phyloP scores from a whole-genome alignment of 805 yeast genomes.

The Yamadazyma phyllophila region DNA sequence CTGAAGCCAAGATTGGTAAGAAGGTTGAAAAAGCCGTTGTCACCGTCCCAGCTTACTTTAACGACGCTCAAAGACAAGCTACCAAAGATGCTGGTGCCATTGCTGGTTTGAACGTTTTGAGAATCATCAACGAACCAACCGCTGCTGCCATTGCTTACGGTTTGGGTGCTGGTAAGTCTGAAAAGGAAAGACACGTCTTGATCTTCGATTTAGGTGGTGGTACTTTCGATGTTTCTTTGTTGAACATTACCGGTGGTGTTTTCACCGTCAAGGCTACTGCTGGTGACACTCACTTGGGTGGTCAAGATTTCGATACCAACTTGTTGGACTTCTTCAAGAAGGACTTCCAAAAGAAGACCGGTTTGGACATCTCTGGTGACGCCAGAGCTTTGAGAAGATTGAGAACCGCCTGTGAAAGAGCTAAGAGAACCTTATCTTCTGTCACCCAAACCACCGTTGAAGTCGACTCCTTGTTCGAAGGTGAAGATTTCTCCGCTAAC shows the following conservation, averaged over 20 bases:
- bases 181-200: constrained; percentile 65
- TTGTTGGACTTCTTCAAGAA: constrained; percentile 47
- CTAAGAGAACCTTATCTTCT: constrained; percentile 50
- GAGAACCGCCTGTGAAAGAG: constrained; percentile 53
- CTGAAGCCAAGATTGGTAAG: constrained; percentile 85
- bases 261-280: constrained; percentile 92
- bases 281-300: constrained; percentile 54
- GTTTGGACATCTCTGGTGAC: constrained; percentile 45
- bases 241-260: constrained; percentile 93
- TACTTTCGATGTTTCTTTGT: constrained; percentile 92
- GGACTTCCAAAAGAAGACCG: constrained; percentile 48
- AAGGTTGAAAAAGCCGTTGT: constrained; percentile 57
- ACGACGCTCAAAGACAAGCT: constrained; percentile 51
- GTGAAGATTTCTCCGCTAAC: constrained; percentile 50
- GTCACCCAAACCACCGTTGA: constrained; percentile 50
- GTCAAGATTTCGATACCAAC: constrained; percentile 53
- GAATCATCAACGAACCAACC: constrained; percentile 58
- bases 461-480: constrained; percentile 49
- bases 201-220: constrained; percentile 98
- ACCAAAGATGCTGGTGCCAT: constrained; percentile 53
- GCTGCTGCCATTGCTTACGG: constrained; percentile 98
- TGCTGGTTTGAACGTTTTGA: constrained; percentile 48
- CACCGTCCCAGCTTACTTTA: constrained; percentile 51
- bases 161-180: constrained; percentile 69
- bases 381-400: constrained; percentile 51